Percentiles rank a stretch among this genome's conserved stretches.
phyloP scores from a whole-genome alignment of 169 alveolate genomes.

The Eimeria praecox region DNA sequence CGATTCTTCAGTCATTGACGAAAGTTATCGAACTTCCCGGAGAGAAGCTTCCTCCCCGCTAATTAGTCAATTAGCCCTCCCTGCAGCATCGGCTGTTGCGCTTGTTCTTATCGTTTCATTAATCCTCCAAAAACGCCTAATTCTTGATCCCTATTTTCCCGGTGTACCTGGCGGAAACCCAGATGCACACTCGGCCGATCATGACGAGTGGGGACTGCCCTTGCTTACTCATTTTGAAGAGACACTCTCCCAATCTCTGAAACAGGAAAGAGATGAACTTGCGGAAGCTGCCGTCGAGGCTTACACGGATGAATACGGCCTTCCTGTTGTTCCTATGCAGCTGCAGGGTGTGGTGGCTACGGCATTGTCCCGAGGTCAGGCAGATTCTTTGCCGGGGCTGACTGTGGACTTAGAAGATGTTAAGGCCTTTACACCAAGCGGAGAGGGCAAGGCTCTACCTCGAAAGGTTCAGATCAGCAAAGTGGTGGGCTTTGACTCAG shows the following conservation, averaged over 20 bases:
- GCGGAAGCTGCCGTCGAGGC: neutral
- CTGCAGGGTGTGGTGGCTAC: neutral
- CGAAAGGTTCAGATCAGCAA: neutral
- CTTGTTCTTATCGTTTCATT: neutral
- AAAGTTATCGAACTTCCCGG: neutral
- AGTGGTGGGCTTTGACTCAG: conserved; percentile 6
- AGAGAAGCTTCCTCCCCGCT: neutral
- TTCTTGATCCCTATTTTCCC: neutral
- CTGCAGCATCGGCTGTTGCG: neutral
- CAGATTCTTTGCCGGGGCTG: neutral
- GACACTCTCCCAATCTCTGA: neutral
- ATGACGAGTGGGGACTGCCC: conserved; percentile 37
- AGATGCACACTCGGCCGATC: neutral
- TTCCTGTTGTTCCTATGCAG: conserved; percentile 5
- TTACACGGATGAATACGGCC: neutral
- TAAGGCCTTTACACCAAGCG: neutral
- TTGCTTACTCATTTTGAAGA: neutral
- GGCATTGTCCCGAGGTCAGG: neutral
- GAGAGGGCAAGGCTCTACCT: neutral
- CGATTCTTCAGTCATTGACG: neutral
- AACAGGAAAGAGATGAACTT: neutral
- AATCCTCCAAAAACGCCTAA: neutral
- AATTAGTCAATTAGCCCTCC: neutral
- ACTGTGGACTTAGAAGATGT: neutral
- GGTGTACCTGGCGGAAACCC: neutral